Conservation (phyloP, 2,329 filamentous ascomycete species). For the Penicillium sp. region DNA sequence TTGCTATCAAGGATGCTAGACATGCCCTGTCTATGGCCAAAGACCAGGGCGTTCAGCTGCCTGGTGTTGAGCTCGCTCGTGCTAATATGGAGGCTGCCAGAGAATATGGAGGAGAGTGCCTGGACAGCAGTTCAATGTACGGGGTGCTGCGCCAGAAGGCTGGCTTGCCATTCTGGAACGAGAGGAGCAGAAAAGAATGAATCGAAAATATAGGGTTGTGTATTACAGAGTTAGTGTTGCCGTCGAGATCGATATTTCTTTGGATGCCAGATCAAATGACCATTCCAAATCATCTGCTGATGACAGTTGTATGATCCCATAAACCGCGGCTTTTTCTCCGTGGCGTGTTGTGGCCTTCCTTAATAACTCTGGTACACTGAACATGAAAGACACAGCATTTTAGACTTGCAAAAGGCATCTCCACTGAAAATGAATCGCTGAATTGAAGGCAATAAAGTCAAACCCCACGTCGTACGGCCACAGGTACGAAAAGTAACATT, state of each 20-base stretch:
- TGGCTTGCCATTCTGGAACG: conserved; percentile 39
- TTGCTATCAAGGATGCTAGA: conserved; percentile 39
- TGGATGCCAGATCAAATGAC: neutral
- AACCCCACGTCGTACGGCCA: neutral
- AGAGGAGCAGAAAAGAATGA: conserved; percentile 33
- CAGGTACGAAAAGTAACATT: neutral
- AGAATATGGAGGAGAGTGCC: conserved; percentile 36
- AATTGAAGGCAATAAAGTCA: neutral
- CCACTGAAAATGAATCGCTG: neutral
- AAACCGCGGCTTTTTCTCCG: neutral
- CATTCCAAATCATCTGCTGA: neutral
- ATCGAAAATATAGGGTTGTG: neutral
- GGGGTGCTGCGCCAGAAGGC: conserved; percentile 36
- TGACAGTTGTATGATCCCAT: neutral
- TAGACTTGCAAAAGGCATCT: neutral
- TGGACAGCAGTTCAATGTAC: conserved; percentile 42
- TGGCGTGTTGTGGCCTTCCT: neutral
- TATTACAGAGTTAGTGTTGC: neutral
- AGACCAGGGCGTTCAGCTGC: conserved; percentile 32
- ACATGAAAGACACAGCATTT: neutral
- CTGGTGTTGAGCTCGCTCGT: conserved; percentile 34
- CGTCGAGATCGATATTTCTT: neutral
- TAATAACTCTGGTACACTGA: neutral
- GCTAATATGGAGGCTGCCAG: conserved; percentile 37
- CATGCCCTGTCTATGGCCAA: conserved; percentile 35